phyloP scores from a whole-genome alignment of 192 early-diverging fungal species.

The Linderina pennispora region DNA sequence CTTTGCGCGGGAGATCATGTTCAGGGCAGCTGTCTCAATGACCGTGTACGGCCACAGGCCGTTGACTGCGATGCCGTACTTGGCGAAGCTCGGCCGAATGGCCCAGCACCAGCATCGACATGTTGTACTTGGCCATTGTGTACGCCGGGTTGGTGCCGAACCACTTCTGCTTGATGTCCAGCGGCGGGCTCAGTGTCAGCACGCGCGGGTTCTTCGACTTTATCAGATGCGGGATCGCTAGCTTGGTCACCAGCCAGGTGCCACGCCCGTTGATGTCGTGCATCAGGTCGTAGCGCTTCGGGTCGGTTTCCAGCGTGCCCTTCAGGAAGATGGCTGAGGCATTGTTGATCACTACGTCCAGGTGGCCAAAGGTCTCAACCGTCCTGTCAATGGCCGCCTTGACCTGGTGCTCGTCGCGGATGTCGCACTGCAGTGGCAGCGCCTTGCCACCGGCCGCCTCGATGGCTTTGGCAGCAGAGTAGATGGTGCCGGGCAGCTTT shows the following conservation, averaged over 20 bases:
- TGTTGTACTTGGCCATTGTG: slow-evolving; percentile 50
- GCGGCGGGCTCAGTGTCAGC: slow-evolving; percentile 53
- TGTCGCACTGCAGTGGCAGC: slow-evolving; percentile 59
- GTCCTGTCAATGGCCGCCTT: slow-evolving; percentile 51
- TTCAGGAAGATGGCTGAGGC: slow-evolving; percentile 58
- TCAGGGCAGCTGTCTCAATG: background rate
- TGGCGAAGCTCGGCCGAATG: slow-evolving; percentile 49
- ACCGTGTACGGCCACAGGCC: slow-evolving; percentile 52
- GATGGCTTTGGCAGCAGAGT: slow-evolving; percentile 56
- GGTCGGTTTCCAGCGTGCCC: slow-evolving; percentile 28
- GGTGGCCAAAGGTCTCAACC: slow-evolving; percentile 53
- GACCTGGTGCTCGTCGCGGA: slow-evolving; percentile 59
- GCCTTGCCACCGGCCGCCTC: slow-evolving; percentile 56
- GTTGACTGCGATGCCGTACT: slow-evolving; percentile 57
- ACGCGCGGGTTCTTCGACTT: slow-evolving; percentile 62
- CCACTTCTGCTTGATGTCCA: slow-evolving; percentile 50
- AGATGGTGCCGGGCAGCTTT: slow-evolving; percentile 1
- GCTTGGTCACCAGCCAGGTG: slow-evolving; percentile 59
- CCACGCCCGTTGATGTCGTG: slow-evolving; percentile 57
- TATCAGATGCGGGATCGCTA: slow-evolving; percentile 52
- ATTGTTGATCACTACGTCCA: slow-evolving; percentile 64
- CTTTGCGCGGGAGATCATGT: background rate
- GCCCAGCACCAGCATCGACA: slow-evolving; percentile 57
- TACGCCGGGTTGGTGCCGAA: slow-evolving; percentile 51
- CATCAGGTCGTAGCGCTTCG: slow-evolving; percentile 51